Evolutionary conservation across 106 monocot genomes (phyloP), one percentile per base, ranked within the genome.

Genomic region (Allium cepa): DNA sequence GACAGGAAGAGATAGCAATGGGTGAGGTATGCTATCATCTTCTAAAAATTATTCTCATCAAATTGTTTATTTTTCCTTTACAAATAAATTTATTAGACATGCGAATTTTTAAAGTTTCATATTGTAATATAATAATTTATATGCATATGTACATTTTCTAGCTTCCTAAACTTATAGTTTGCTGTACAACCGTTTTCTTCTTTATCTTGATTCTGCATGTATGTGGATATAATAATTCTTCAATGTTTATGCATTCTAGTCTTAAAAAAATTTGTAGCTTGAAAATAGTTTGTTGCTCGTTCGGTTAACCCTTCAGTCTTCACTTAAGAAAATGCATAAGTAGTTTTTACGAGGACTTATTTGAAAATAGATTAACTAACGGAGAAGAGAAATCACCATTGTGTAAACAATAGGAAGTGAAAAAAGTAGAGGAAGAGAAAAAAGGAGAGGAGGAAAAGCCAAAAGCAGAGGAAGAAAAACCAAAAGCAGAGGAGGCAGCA

Each of bases 381-480:
- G 15, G 36, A 36, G 36, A 36, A 36, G 36, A 36, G 36, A 36
- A 36, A 36, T 36, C 36, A 36, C 36, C 36, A 36, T 36, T 36
- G 36, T 36, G 36, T 36, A 5, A 36, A 36, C 36, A 36, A 36
- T 36, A 36, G 36, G 36, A 36, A 36, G 36, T 36, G 36, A 36
- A 36, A 36, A 36, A 36, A 36, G 36, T 67, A 45, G 55, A 71
- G 74, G 75, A 75, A 69, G 74, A 60, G 65, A 66, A 71, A 15
- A 82, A 74, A 46, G 56, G 60, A 49, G 74, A 76, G 63, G 72
- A 66, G 18, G 65, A 51, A 9, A 70, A 60, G 80, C 57, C 70
- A 62, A 50, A 69, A 63, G 61, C 62, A 57, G 78, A 81, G 53
- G 76, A 77, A 7, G 10, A 75, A 71, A 73, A 73, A 66, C 26